A percentile compares a stretch with the other conserved stretches of the same genome.
phyloP scores from a whole-genome alignment of 1,284 basidiomycete species.

The Singerocomus rubriflavus region DNA sequence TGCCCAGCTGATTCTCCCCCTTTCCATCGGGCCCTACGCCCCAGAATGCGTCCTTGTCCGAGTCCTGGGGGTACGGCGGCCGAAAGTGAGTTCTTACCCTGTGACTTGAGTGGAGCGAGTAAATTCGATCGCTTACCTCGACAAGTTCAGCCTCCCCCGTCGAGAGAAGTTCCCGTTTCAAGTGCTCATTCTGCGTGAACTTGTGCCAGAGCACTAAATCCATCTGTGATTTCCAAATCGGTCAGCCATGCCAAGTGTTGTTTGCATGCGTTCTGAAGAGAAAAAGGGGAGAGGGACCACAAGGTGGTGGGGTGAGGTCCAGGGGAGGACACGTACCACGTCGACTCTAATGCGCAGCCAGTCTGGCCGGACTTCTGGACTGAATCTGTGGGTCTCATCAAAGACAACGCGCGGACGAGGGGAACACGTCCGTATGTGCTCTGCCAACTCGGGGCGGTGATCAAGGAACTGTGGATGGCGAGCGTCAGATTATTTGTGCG shows the following conservation, averaged over 20 bases:
- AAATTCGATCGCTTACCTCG: slow-evolving; percentile 28
- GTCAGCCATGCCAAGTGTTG: slow-evolving; percentile 6
- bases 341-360: slow-evolving; percentile 35
- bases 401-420: slow-evolving; percentile 35
- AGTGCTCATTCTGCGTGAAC: slow-evolving; percentile 34
- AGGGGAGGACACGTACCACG: slow-evolving; percentile 25
- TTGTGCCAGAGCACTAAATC: slow-evolving; percentile 36
- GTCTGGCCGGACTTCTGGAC: slow-evolving; percentile 36
- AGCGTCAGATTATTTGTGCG: slow-evolving; percentile 15
- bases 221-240: slow-evolving; percentile 26
- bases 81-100: slow-evolving; percentile 21
- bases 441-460: slow-evolving; percentile 36
- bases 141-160: slow-evolving; percentile 37
- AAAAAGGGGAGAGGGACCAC: not conserved
- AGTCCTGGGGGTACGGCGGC: slow-evolving; percentile 28
- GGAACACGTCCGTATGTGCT: slow-evolving; percentile 39
- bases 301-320: too few relatives aligned
- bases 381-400: slow-evolving; percentile 39
- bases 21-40: slow-evolving; percentile 36
- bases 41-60: slow-evolving; percentile 39
- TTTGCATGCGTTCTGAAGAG: slow-evolving; percentile 11
- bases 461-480: slow-evolving; percentile 31
- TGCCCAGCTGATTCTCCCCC: slow-evolving; percentile 38
- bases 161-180: slow-evolving; percentile 34
- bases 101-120: not conserved